Evolutionary conservation across 2,329 filamentous ascomycete species (phyloP).

Genomic region (Penicillium sp.): DNA sequence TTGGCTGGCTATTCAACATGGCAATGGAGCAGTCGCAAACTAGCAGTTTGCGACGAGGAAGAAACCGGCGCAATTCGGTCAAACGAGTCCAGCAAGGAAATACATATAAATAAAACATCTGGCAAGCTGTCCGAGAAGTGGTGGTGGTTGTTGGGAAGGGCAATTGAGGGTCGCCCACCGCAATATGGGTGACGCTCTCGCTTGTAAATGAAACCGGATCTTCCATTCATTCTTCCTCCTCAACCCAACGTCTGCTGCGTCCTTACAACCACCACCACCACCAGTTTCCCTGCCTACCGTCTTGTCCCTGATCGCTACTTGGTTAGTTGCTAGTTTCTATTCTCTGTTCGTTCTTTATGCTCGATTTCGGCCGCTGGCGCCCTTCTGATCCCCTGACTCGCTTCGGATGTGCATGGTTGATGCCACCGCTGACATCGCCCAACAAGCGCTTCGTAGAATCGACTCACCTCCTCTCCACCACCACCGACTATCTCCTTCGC

Average conservation of each 20-base stretch:
- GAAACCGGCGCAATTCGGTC: conserved; percentile 18
- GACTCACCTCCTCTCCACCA: conserved; percentile 31
- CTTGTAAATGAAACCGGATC: conserved; percentile 48
- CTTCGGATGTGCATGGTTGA: conserved; percentile 37
- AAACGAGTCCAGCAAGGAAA: conserved; percentile 11
- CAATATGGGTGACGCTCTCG: conserved; percentile 31
- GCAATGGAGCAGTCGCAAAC: conserved; percentile 16
- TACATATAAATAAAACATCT: conserved; percentile 6
- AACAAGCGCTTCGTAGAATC: conserved; percentile 42
- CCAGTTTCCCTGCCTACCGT: conserved; percentile 7
- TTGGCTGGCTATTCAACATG: conserved; percentile 5
- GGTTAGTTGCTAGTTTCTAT: conserved; percentile 18
- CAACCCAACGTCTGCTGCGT: conserved; percentile 20
- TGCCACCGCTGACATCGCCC: conserved; percentile 46
- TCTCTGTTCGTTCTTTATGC: conserved; percentile 1
- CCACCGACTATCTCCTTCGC: conserved; percentile 27
- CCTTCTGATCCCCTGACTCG: conserved; percentile 23
- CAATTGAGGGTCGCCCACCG: conserved; percentile 25
- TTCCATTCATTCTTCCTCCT: conserved; percentile 22
- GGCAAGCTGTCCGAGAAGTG: neutral
- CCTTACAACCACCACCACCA: conserved; percentile 5
- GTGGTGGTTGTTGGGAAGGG: conserved; percentile 10
- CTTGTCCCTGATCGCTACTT: conserved; percentile 18
- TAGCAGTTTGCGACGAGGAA: conserved; percentile 20
- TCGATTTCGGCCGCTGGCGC: neutral